Conservation (phyloP, 169 alveolate genomes). For the Eimeria sp. region DNA sequence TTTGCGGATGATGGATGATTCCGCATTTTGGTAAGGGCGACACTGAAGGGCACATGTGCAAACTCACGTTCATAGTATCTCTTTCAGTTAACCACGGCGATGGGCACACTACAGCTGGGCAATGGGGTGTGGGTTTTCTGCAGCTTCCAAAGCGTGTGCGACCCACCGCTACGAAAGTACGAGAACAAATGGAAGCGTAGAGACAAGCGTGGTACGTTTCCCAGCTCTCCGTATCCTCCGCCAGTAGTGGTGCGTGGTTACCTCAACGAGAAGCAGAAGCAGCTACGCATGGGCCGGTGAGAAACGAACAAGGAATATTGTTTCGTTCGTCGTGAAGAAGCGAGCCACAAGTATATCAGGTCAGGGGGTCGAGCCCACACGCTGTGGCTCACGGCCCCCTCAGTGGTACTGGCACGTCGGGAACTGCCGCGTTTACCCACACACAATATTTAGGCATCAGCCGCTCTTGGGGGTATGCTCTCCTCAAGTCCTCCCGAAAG, state of each 20-base stretch:
- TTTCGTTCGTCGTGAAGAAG: background rate
- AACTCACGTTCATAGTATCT: background rate
- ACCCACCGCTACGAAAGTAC: conserved; percentile 91
- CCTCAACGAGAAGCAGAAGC: conserved; percentile 75
- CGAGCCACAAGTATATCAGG: conserved; percentile 4
- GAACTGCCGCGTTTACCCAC: background rate
- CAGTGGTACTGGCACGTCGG: background rate
- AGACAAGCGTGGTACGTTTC: conserved; percentile 92
- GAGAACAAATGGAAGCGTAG: conserved; percentile 93
- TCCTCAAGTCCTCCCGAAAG: conserved; percentile 1
- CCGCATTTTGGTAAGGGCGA: conserved; percentile 86
- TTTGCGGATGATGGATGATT: conserved; percentile 89
- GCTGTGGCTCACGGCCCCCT: background rate
- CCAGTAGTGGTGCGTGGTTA: conserved; percentile 78
- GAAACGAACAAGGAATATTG: background rate
- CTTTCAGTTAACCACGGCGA: background rate
- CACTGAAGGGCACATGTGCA: background rate
- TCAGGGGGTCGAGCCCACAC: background rate
- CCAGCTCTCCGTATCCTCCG: conserved; percentile 84
- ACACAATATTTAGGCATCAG: background rate
- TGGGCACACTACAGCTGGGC: background rate
- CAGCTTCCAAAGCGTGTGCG: conserved; percentile 89
- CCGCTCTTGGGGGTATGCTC: conserved; percentile 4
- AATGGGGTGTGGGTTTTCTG: background rate
- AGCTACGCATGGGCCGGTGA: conserved; percentile 71